Base-by-base conservation (phyloP, 139 green algal species). In the Chlamydomonas schloesseri region DNA sequence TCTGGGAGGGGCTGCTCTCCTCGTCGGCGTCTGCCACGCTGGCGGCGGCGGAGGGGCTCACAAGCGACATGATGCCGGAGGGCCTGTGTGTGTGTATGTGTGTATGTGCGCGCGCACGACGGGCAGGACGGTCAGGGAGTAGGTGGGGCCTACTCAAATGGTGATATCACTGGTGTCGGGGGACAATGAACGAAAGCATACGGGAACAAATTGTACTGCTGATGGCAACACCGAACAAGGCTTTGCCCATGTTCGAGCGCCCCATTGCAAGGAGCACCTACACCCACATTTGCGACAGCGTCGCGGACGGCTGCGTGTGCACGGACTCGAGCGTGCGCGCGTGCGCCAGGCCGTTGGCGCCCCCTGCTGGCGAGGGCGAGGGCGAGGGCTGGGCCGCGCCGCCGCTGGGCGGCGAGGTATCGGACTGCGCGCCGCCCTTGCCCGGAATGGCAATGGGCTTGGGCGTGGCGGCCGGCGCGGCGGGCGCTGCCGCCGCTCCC, bases 31-130 rank as follows among this genome's bases (percentile, higher is more conserved):
- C 75, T 1, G 69, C 69, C 20, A n/a, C 42, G 42, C 71, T 76
- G 71, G 33, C 71, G 60, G 76, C 76, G 26, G n/a, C 62, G 18
- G 78, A 84, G 64, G 78, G 78, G 31, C 34, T 64, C 14, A 84
- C 21, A 0, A 84, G 37, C 0, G 78, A 83, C 17, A 65, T 13
- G 15, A 83, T 37, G 37, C 77, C 77, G 42, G 33, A 65, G 64
- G 78, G 64, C 46, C 42, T 50, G 42, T 8, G 42, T 5, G 5
- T 50, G 42, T 50, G n/a, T n/a, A n/a, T n/a, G n/a, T n/a, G n/a
- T n/a, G n/a, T n/a, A n/a, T n/a, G n/a, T n/a, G n/a, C n/a, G n/a
- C n/a, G n/a, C n/a, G n/a, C n/a, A n/a, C n/a, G n/a, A n/a, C n/a
- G n/a, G n/a, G n/a, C n/a, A n/a, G n/a, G n/a, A n/a, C n/a, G n/a